Percentiles rank a stretch among this genome's conserved stretches.
Conservation (phyloP, 2,329 filamentous ascomycete genomes). For the Arthrocladium fulminans region DNA sequence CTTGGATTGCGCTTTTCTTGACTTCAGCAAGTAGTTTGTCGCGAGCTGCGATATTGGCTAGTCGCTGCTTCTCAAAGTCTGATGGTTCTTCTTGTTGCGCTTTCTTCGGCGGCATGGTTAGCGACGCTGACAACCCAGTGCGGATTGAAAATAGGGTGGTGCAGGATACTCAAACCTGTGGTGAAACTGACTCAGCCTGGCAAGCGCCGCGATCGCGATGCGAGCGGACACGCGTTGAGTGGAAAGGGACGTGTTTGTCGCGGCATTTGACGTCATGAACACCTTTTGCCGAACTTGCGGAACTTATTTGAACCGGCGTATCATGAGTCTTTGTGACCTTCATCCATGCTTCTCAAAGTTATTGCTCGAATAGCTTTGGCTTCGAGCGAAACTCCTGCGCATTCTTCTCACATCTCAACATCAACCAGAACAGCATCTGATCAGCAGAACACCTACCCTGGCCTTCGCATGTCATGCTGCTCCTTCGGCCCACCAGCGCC, state of each 20-base stretch:
- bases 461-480: not conserved
- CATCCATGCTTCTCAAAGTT: no score
- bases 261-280: not conserved
- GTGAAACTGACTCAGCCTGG: not conserved
- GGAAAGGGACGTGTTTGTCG: not conserved
- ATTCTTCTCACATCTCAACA: no score
- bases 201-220: not conserved
- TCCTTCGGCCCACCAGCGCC: not conserved
- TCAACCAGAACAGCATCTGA: not conserved
- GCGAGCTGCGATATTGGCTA: slow-evolving; percentile 80
- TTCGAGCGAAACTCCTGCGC: no score
- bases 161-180: no score
- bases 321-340: not conserved
- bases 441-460: not conserved
- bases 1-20: slow-evolving; percentile 56
- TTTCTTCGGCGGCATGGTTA: slow-evolving; percentile 4
- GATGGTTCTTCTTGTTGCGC: slow-evolving; percentile 47
- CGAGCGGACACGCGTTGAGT: slow-evolving; percentile 2
- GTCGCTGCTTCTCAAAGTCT: slow-evolving; percentile 75
- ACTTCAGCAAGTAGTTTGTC: slow-evolving; percentile 63
- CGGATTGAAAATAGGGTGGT: no score
- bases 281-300: not conserved
- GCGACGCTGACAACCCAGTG: no score
- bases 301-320: not conserved
- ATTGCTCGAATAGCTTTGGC: no score